Conservation (phyloP, 257 asterid species). For the Dorcoceras hygrometricum region DNA sequence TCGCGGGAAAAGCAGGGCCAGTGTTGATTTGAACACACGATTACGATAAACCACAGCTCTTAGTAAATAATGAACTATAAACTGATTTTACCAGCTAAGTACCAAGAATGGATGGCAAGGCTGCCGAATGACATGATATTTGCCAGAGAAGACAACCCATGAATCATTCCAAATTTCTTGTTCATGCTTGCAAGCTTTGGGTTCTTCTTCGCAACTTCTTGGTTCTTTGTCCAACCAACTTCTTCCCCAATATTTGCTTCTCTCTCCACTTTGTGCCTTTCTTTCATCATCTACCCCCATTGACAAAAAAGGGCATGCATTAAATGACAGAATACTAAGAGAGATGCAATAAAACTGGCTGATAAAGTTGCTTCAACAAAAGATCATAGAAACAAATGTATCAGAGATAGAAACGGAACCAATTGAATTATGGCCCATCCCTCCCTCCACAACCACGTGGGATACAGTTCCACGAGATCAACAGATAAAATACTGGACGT, state of each 20-base stretch:
- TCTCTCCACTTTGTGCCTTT: constrained; percentile 92
- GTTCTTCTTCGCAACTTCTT: constrained; percentile 74
- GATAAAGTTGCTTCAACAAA: neutral
- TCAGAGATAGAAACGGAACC: neutral
- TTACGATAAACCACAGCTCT: constrained; percentile 22
- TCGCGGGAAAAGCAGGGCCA: constrained; percentile 12
- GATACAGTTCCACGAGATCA: neutral
- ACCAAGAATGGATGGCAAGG: constrained; percentile 97
- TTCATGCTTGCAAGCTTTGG: constrained; percentile 94
- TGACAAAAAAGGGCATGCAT: neutral
- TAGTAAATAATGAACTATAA: constrained; percentile 36
- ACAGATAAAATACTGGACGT: neutral
- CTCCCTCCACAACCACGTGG: neutral
- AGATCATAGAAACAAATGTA: neutral
- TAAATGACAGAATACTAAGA: neutral
- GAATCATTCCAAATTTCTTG: constrained; percentile 98
- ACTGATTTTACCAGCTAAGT: constrained; percentile 73
- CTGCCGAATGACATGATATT: constrained; percentile 82
- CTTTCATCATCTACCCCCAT: constrained; percentile 82
- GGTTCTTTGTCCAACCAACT: constrained; percentile 93
- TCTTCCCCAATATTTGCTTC: constrained; percentile 87
- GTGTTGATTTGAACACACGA: constrained; percentile 23
- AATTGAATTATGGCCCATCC: neutral
- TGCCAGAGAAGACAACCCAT: constrained; percentile 94
- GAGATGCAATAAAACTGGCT: neutral